A percentile compares a stretch with the other conserved stretches of the same genome.
Conservation (phyloP, 176 grass and related monocot genomes). For the Avena sativa region DNA sequence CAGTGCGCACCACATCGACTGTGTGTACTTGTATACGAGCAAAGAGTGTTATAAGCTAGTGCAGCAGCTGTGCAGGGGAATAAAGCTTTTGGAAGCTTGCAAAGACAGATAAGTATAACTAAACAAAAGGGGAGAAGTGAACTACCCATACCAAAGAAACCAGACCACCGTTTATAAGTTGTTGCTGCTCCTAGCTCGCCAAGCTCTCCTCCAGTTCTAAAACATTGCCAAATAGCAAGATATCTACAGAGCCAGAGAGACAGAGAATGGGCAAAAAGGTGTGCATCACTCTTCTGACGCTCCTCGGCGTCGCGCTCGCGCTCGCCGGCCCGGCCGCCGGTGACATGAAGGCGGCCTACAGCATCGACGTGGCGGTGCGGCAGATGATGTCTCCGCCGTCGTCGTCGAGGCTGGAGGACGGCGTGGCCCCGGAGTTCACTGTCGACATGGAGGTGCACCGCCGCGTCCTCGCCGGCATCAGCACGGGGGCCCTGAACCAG, state of each 20-base stretch:
- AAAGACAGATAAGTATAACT: neutral
- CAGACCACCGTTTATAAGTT: slow-evolving; percentile 18
- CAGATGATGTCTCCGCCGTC: slow-evolving; percentile 7
- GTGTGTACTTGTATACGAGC: neutral
- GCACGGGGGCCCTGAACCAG: neutral
- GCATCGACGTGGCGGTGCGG: neutral
- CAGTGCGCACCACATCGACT: neutral
- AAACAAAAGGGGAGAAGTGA: neutral
- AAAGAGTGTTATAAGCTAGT: neutral
- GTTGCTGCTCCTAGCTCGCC: neutral
- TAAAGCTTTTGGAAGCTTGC: neutral
- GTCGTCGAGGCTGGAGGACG: slow-evolving; percentile 22
- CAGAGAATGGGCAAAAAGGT: neutral
- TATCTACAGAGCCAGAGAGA: neutral
- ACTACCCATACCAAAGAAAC: neutral
- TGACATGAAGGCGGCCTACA: neutral
- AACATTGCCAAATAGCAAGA: neutral
- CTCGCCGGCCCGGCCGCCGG: neutral
- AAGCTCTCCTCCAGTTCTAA: neutral
- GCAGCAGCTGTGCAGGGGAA: too few species aligned
- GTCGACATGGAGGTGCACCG: slow-evolving; percentile 36
- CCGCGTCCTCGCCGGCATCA: slow-evolving; percentile 30
- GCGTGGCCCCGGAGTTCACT: slow-evolving; percentile 14
- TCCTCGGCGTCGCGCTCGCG: slow-evolving; percentile 6
- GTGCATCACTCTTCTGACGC: neutral